These are phyloP conservation scores for Pleurotus cornucopiae DNA, from an alignment of 768 basidiomycete genomes.

Conservation along the genomic window DNA sequence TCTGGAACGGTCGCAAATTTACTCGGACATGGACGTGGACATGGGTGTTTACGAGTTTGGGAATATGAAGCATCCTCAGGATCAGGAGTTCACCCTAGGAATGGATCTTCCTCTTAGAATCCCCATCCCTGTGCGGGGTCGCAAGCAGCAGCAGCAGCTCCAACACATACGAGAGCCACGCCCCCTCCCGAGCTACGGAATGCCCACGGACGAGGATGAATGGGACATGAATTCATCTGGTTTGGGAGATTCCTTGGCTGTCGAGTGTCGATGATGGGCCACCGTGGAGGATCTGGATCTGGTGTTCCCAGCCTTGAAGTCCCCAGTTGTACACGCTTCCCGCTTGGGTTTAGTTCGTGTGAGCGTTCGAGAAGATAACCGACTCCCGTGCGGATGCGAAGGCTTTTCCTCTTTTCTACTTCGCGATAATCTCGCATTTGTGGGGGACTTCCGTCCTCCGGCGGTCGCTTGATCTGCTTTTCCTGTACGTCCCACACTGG, in stretches of 20 bases:
- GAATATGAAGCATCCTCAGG: slow-evolving; percentile 13
- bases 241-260: background rate
- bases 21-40: slow-evolving; percentile 18
- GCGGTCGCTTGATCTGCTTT: background rate
- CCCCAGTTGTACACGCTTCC: background rate
- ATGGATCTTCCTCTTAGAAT: slow-evolving; percentile 34
- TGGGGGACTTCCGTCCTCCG: background rate
- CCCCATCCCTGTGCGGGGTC: background rate
- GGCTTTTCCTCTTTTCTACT: slow-evolving; percentile 6
- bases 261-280: slow-evolving; percentile 5
- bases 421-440: slow-evolving; percentile 3
- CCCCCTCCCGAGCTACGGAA: background rate
- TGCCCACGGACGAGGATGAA: background rate
- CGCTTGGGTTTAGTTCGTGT: too few species aligned
- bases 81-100: slow-evolving; percentile 40
- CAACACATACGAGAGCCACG: background rate
- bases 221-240: background rate
- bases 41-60: slow-evolving; percentile 14
- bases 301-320: background rate
- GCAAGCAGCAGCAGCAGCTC: background rate
- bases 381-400: background rate
- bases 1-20: slow-evolving; percentile 11
- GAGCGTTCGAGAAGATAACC: too few species aligned
- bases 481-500: background rate
- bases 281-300: background rate